These are phyloP conservation scores for Meripilus lineatus DNA, from an alignment of 1,284 basidiomycete genomes.

Conservation along the genomic window DNA sequence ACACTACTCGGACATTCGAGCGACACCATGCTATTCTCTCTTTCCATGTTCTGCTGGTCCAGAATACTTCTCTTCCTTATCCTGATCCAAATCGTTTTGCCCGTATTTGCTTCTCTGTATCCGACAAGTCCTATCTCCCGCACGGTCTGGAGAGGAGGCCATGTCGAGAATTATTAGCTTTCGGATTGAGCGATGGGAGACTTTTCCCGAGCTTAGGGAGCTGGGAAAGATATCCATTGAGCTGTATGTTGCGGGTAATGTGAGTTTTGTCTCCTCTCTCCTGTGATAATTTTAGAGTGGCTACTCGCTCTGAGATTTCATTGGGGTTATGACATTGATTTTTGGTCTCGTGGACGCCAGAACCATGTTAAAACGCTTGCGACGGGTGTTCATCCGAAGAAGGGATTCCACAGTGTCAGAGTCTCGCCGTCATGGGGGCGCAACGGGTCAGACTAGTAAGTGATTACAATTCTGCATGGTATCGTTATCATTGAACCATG, in stretches of 20 bases:
- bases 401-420: constrained; percentile 19
- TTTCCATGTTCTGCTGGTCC: constrained; percentile 7
- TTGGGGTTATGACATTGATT: no score
- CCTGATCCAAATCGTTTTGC: constrained; percentile 9
- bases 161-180: constrained; percentile 38
- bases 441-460: constrained; percentile 30
- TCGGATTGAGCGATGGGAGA: constrained; percentile 19
- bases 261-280: constrained; percentile 20
- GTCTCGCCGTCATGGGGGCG: constrained; percentile 25
- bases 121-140: constrained; percentile 43
- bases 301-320: no score
- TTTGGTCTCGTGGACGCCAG: constrained; percentile 22
- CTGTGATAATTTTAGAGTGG: no score
- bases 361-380: constrained; percentile 30
- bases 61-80: constrained; percentile 7
- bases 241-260: constrained; percentile 37
- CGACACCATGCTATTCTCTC: constrained; percentile 3
- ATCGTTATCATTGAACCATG: no score
- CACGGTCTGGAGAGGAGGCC: constrained; percentile 39
- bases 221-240: constrained; percentile 39
- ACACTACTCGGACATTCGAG: no score
- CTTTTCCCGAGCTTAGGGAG: no score
- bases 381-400: constrained; percentile 28
- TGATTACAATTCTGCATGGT: no score
- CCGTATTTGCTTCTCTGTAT: constrained; percentile 31